Conservation (phyloP, 2,329 filamentous ascomycete genomes). For the Aspergillus pseudoterreus region DNA sequence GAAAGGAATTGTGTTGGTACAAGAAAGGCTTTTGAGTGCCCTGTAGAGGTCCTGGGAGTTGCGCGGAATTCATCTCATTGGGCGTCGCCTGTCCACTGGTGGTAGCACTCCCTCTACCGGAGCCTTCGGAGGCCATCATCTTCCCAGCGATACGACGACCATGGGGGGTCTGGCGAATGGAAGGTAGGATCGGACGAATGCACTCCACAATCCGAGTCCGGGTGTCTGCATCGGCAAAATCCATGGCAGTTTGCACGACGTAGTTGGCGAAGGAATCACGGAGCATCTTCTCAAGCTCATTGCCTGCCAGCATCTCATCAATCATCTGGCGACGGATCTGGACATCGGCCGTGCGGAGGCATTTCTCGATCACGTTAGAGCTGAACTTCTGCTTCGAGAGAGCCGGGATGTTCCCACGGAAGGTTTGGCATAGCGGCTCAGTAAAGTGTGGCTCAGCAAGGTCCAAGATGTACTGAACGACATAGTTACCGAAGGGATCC, state of each 20-base stretch:
- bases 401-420: conserved; percentile 67
- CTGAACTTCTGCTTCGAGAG: conserved; percentile 96
- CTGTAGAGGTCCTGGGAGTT: conserved; percentile 30
- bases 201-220: conserved; percentile 75
- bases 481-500: conserved; percentile 97
- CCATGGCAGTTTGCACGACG: conserved; percentile 92
- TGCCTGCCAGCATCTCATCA: conserved; percentile 69
- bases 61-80: conserved; percentile 36
- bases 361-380: conserved; percentile 98
- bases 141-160: conserved; percentile 92
- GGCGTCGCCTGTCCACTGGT: conserved; percentile 38
- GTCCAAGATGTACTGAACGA: conserved; percentile 97
- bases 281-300: conserved; percentile 82
- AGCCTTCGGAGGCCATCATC: conserved; percentile 59
- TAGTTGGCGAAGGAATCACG: conserved; percentile 96
- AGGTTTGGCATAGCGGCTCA: conserved; percentile 78
- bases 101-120: conserved; percentile 35
- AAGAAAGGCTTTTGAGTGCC: conserved; percentile 26
- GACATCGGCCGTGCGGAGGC: conserved; percentile 75
- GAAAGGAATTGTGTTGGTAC: conserved; percentile 28
- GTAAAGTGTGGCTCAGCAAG: conserved; percentile 85
- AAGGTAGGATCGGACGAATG: conserved; percentile 78
- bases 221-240: conserved; percentile 71
- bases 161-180: conserved; percentile 86
- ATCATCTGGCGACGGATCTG: conserved; percentile 77